Base-by-base conservation (phyloP, 257 asterid species). In the Scutellaria minor region DNA sequence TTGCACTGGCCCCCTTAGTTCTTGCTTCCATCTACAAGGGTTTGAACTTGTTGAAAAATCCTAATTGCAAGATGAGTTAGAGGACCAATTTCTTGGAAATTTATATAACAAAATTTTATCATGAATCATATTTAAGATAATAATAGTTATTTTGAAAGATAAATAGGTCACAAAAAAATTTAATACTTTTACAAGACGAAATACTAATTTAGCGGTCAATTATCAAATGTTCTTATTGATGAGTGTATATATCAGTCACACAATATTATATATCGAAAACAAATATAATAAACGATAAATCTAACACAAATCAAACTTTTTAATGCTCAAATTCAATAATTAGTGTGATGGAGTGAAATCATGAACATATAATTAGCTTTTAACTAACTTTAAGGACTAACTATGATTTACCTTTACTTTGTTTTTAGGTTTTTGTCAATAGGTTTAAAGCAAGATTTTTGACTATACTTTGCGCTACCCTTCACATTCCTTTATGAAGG, bases 1-100 rank as follows among this genome's bases (percentile, higher is more conserved):
- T 76, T 0, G 81, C 83, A 0, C 76, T 82, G 15, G 82, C 86
- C 5, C 80, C 83, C 3, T 73, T 80, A 0, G 76, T 79, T 35
- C 81, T 82, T 11, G 77, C 78, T 3, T 9, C 45, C 13, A 76
- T 82, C 13, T 79, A 68, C 61, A 46, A 51, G 31, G 58, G 59
- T n/a, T 39, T 82, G 48, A 75, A 22, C 8, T 14, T 40, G 51
- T 45, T 78, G 12, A 79, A 14, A 52, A 14, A 52, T 14, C 27
- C 10, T n/a, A 15, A 68, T 51, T 14, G 7, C 46, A 12, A 10
- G 7, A 62, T 14, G 22, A 4, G 8, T n/a, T 2, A 39, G 11
- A 52, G 57, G 9, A n/a, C 10, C 56, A n/a, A 52, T 9, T 1
- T 24, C 7, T 24, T n/a, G 12, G 27, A n/a, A 9, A 14, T 55